Percentiles rank a stretch among this genome's conserved stretches.
phyloP scores from a whole-genome alignment of 805 yeast genomes.

The Wickerhamomyces bovis region DNA sequence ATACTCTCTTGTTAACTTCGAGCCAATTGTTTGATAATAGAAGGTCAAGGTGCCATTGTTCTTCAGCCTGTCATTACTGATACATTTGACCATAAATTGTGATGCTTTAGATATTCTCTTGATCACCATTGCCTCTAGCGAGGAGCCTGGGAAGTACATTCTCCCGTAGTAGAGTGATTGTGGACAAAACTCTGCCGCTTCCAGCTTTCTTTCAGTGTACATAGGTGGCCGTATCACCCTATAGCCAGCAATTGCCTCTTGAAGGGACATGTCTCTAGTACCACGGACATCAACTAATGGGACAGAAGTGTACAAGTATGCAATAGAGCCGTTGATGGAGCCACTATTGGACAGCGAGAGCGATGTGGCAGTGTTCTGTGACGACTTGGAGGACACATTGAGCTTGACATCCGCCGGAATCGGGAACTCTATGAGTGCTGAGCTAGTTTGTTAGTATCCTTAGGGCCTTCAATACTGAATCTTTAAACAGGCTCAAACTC shows the following conservation, averaged over 20 bases:
- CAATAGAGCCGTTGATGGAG: slow-evolving; percentile 70
- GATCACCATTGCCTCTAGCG: slow-evolving; percentile 81
- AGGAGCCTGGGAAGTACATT: slow-evolving; percentile 81
- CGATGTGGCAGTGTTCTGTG: slow-evolving; percentile 66
- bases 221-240: slow-evolving; percentile 44
- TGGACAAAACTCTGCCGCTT: slow-evolving; percentile 5
- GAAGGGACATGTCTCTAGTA: slow-evolving; percentile 49
- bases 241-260: slow-evolving; percentile 67
- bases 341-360: slow-evolving; percentile 61
- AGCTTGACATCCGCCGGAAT: slow-evolving; percentile 64
- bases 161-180: slow-evolving; percentile 70
- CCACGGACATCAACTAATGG: slow-evolving; percentile 47
- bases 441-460: slow-evolving; percentile 2
- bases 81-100: slow-evolving; percentile 68
- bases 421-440: slow-evolving; percentile 58
- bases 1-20: slow-evolving; percentile 61
- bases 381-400: slow-evolving; percentile 62
- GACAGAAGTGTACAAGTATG: slow-evolving; percentile 70
- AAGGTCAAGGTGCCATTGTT: slow-evolving; percentile 55
- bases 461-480: too few relatives aligned
- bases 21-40: slow-evolving; percentile 64
- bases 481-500: neutral
- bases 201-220: neutral
- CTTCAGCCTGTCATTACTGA: slow-evolving; percentile 55
- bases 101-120: slow-evolving; percentile 52